Evolutionary conservation across 2,329 filamentous ascomycete species (phyloP).

Genomic region (Alternaria alternata): DNA sequence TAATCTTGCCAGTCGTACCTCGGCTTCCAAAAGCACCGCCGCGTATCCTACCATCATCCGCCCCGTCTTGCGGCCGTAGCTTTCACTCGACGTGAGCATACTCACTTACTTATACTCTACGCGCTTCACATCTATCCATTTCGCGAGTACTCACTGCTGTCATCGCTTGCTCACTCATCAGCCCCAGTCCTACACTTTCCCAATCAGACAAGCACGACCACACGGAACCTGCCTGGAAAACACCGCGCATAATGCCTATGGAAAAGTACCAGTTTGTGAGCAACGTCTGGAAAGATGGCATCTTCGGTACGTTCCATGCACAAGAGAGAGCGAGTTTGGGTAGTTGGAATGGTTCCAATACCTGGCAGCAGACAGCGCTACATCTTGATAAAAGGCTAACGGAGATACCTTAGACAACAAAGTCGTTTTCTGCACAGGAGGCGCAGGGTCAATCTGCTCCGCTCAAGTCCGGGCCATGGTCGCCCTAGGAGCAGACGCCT

Average conservation of each 20-base stretch:
- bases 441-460: constrained; percentile 91
- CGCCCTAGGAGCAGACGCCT: constrained; percentile 88
- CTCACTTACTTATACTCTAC: constrained; percentile 10
- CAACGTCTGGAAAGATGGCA: constrained; percentile 83
- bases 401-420: constrained; percentile 70
- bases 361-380: not conserved
- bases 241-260: constrained; percentile 66
- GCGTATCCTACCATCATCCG: constrained; percentile 7
- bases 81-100: constrained; percentile 25
- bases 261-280: constrained; percentile 80
- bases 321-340: not conserved
- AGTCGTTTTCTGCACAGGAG: constrained; percentile 94
- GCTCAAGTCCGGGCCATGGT: constrained; percentile 93
- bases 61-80: constrained; percentile 31
- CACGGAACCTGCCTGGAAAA: constrained; percentile 24
- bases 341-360: not conserved
- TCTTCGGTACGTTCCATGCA: constrained; percentile 71
- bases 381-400: constrained; percentile 5
- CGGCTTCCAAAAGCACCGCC: constrained; percentile 23
- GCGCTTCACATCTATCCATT: not conserved
- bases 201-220: constrained; percentile 8
- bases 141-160: not conserved
- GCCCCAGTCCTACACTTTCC: constrained; percentile 2
- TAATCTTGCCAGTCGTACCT: constrained; percentile 29
- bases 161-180: not conserved